Percentiles rank a stretch among this genome's conserved stretches.
These are phyloP conservation scores for Russula lepida DNA, from an alignment of 768 basidiomycete genomes.

Conservation along the genomic window DNA sequence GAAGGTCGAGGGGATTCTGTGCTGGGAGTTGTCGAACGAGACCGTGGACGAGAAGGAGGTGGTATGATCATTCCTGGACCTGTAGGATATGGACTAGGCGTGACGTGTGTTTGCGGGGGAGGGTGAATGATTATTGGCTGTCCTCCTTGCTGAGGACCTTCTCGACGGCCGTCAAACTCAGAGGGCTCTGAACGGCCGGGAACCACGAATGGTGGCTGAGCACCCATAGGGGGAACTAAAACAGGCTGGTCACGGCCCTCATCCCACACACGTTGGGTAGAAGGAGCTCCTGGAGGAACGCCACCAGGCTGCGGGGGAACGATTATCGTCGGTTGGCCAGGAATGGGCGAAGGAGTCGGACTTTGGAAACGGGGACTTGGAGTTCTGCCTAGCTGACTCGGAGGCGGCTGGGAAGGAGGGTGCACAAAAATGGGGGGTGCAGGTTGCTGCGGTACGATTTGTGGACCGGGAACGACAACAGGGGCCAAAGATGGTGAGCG, in stretches of 20 bases:
- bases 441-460: neutral
- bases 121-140: slow-evolving; percentile 13
- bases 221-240: neutral
- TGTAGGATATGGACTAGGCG: neutral
- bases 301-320: neutral
- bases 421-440: slow-evolving; percentile 1
- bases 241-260: neutral
- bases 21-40: neutral
- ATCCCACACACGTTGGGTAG: neutral
- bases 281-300: neutral
- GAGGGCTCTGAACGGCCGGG: neutral
- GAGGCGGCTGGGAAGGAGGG: neutral
- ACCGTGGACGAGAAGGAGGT: neutral
- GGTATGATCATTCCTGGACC: neutral
- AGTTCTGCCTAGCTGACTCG: neutral
- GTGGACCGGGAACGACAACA: slow-evolving; percentile 1
- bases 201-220: neutral
- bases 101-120: neutral
- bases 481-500: slow-evolving; percentile 4
- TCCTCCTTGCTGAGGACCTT: neutral
- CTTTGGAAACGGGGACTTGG: neutral
- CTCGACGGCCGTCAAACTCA: neutral
- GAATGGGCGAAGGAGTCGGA: neutral
- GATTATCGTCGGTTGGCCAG: slow-evolving; percentile 4
- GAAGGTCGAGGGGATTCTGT: neutral